A percentile compares a stretch with the other conserved stretches of the same genome.
Conservation (phyloP, 2,329 filamentous ascomycete species). For the Helotiales sp. region DNA sequence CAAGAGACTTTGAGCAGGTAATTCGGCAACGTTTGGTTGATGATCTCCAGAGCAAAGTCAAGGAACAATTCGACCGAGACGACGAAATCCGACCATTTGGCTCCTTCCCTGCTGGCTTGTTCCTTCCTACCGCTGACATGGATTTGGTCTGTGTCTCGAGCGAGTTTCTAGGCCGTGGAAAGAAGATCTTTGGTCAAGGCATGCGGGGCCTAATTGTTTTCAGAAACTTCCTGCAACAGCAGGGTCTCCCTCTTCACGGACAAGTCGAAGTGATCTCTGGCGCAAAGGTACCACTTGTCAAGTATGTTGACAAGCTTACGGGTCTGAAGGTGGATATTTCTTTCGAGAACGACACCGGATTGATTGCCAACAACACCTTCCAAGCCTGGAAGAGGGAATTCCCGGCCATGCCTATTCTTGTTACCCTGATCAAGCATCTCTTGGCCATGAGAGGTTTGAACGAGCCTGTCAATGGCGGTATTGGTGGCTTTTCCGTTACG, state of each 20-base stretch:
- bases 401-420: constrained; percentile 84
- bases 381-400: constrained; percentile 77
- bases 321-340: constrained; percentile 89
- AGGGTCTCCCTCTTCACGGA: constrained; percentile 60
- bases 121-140: constrained; percentile 85
- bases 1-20: constrained; percentile 74
- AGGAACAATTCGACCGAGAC: constrained; percentile 56
- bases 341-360: constrained; percentile 87
- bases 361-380: constrained; percentile 82
- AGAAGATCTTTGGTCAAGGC: constrained; percentile 17
- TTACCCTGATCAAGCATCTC: constrained; percentile 91
- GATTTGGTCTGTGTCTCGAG: constrained; percentile 81
- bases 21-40: constrained; percentile 76
- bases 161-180: constrained; percentile 59
- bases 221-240: constrained; percentile 59
- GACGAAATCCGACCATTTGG: constrained; percentile 79
- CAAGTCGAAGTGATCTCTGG: constrained; percentile 70
- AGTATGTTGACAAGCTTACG: constrained; percentile 81
- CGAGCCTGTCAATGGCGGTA: constrained; percentile 87
- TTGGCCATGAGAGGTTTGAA: constrained; percentile 88
- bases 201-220: constrained; percentile 61
- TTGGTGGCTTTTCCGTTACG: constrained; percentile 93
- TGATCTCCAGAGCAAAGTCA: constrained; percentile 67
- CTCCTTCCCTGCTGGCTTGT: constrained; percentile 85
- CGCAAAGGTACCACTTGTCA: constrained; percentile 90